Conservation (phyloP, 441 rosid species). For the Arabidopsis lyrata region DNA sequence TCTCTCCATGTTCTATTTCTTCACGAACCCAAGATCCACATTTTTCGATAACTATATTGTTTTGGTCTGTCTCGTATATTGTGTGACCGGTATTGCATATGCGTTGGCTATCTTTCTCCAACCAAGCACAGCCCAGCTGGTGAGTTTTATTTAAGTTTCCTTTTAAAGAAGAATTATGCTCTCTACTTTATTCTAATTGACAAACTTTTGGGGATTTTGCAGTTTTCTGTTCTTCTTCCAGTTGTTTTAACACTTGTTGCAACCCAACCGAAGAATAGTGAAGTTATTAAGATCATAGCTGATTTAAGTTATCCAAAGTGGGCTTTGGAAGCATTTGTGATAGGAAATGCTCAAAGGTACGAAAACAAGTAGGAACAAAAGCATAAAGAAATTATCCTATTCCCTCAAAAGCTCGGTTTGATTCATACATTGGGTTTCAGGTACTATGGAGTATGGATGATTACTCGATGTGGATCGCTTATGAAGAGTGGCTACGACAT, state of each 20-base stretch:
- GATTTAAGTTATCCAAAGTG: slow-evolving; percentile 83
- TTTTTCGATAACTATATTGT: slow-evolving; percentile 78
- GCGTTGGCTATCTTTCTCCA: slow-evolving; percentile 84
- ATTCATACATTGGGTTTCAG: slow-evolving; percentile 46
- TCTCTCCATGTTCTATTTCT: slow-evolving; percentile 96
- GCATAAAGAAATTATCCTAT: background rate
- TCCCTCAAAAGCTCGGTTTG: slow-evolving; percentile 5
- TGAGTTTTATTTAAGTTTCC: slow-evolving; percentile 45
- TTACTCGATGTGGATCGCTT: slow-evolving; percentile 83
- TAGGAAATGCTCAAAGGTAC: slow-evolving; percentile 85
- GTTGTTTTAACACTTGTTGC: slow-evolving; percentile 93
- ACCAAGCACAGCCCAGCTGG: slow-evolving; percentile 92
- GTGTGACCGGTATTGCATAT: slow-evolving; percentile 93
- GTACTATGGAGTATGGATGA: slow-evolving; percentile 91
- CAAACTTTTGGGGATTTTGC: slow-evolving; percentile 39
- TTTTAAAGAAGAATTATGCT: background rate
- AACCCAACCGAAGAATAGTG: slow-evolving; percentile 53
- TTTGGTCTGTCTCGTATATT: slow-evolving; percentile 85
- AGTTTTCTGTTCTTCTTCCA: slow-evolving; percentile 98
- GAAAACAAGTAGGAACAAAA: slow-evolving; percentile 16
- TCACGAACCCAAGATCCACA: slow-evolving; percentile 87
- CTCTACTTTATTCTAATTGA: slow-evolving; percentile 25
- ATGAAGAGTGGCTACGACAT: slow-evolving; percentile 65
- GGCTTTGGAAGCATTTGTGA: slow-evolving; percentile 88
- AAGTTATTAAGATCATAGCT: slow-evolving; percentile 51